Evolutionary conservation across 2,329 filamentous ascomycete genomes (phyloP), one percentile per base, ranked within the genome.

Genomic region (Apiospora aurea): DNA sequence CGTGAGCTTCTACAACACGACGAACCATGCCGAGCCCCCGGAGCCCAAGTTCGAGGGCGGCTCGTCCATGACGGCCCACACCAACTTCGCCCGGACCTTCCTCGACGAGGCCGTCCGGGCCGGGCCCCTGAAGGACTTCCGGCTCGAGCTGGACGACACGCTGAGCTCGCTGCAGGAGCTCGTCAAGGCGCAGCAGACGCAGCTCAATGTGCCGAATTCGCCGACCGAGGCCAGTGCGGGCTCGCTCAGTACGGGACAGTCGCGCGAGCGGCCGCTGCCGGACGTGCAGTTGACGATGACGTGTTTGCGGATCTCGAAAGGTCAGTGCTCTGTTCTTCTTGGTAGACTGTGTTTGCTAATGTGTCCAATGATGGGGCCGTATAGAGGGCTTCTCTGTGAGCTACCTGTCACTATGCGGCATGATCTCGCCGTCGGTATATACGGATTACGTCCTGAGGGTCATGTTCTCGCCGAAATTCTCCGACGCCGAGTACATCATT

Each of bases 41-140:
- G 83, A 85, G 70, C 82, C 82, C 18, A 81, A 81, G 14, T 85
- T 87, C 72, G 86, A 86, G 70, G 86, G 85, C n/a, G 83, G 86
- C 75, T 84, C 85, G 1, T 85, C 85, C 26, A 81, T 88, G 64
- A 80, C 85, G 4, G 84, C 85, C 5, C 86, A 88, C 71, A 86
- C 87, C 5, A 83, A 80, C 24, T 87, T 87, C 75, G 87, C 86
- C 29, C 86, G 82, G 76, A 85, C 87, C 74, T 87, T 88, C 69
- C 82, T 88, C 57, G 85, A 88, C 75, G 80, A 83, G 71, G 85
- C 85, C 49, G 85, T 88, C 24, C 81, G 83, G 73, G 80, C 83
- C n/a, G 84, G 84, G 1, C 81, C 85, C 0, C 79, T 85, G 13
- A 80, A 80, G 53, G 81, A 84, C 70, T 78, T 83, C 49, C 83